Conservation (phyloP, 352 stramenopile genomes). For the Pythium utonaiense region DNA sequence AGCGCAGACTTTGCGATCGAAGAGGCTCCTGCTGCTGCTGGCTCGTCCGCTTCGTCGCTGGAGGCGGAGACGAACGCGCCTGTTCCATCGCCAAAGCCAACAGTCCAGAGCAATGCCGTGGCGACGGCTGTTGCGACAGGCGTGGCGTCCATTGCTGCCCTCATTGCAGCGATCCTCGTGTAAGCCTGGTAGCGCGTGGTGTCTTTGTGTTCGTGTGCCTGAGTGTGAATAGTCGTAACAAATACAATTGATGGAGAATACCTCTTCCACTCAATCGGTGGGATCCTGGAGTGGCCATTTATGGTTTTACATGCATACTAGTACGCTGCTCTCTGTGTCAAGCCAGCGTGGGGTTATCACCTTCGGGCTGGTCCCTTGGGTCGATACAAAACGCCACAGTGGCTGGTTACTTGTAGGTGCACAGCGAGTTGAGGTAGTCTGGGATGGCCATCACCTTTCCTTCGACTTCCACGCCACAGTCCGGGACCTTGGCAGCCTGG, state of each 20-base stretch:
- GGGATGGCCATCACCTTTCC: constrained; percentile 18
- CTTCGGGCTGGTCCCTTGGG: no score
- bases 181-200: background rate
- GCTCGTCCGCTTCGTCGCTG: background rate
- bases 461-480: constrained; percentile 20
- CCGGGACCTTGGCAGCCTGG: constrained; percentile 18
- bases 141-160: background rate
- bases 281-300: no score
- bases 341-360: no score
- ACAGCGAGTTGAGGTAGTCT: constrained; percentile 27
- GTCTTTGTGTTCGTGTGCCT: no score
- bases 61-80: background rate
- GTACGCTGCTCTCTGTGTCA: no score
- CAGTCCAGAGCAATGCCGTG: background rate
- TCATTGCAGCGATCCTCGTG: background rate
- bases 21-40: background rate
- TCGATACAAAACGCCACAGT: no score
- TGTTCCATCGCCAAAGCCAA: background rate
- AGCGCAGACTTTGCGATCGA: background rate
- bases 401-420: constrained; percentile 2
- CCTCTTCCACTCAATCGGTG: no score
- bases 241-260: no score
- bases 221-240: no score
- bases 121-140: background rate
- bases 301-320: no score